These are phyloP conservation scores for Aphanocladium album DNA, from an alignment of 2,329 filamentous ascomycete species.

Conservation along the genomic window DNA sequence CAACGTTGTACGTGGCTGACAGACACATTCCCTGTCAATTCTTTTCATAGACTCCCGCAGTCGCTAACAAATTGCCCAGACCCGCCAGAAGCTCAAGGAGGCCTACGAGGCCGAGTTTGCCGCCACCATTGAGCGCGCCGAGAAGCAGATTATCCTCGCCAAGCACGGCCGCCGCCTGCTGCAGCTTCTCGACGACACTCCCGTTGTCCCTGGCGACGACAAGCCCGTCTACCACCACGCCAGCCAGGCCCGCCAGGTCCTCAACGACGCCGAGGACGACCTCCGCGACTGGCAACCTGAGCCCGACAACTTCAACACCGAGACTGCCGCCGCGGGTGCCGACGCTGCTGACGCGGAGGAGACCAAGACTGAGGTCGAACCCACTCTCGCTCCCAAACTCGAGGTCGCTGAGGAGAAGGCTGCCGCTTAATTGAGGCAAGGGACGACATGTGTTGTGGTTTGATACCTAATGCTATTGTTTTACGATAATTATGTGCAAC, in stretches of 20 bases:
- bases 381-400: too few relatives aligned
- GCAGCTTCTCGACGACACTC: conserved; percentile 80
- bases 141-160: conserved; percentile 94
- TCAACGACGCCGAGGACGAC: conserved; percentile 89
- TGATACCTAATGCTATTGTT: conserved; percentile 2
- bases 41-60: too few relatives aligned
- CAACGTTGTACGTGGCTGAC: conserved; percentile 67
- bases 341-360: not conserved
- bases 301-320: conserved; percentile 24
- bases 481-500: not conserved
- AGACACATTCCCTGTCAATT: not conserved
- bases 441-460: not conserved
- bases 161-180: conserved; percentile 83
- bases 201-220: conserved; percentile 79
- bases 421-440: not conserved
- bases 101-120: conserved; percentile 85
- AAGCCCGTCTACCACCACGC: conserved; percentile 62
- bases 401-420: not conserved
- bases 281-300: conserved; percentile 67
- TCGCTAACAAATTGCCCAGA: conserved; percentile 47
- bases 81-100: conserved; percentile 92
- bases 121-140: conserved; percentile 88
- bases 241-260: conserved; percentile 70
- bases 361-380: not conserved
- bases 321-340: not conserved